Evolutionary conservation across 345 rosid species (phyloP).

Genomic region (Eucalyptus curtisii): DNA sequence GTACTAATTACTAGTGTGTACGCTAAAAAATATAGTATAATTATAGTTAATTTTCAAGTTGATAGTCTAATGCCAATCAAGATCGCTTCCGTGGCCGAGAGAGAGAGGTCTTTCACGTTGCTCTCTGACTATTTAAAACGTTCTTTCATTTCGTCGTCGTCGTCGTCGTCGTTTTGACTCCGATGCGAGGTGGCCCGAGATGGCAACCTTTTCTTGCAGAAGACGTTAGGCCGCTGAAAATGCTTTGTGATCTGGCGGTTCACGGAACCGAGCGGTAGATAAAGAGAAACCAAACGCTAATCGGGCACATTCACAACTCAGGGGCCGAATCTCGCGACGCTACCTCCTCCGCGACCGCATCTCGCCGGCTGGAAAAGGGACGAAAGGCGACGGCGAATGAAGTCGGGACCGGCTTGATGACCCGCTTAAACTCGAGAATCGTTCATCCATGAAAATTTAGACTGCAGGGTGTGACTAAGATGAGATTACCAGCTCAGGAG

Average conservation of each 20-base stretch:
- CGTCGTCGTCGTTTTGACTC: background rate
- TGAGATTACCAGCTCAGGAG: background rate
- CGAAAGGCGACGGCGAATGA: background rate
- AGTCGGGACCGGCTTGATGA: background rate
- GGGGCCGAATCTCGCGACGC: too few relatives aligned
- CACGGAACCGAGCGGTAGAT: background rate
- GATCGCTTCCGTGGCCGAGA: background rate
- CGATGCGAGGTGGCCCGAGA: background rate
- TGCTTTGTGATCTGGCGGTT: background rate
- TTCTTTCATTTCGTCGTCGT: background rate
- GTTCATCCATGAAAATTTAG: background rate
- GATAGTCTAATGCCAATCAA: background rate
- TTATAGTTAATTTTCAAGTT: background rate
- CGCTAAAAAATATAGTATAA: background rate
- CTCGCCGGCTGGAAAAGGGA: background rate
- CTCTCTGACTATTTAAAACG: background rate
- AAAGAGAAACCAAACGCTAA: too few relatives aligned
- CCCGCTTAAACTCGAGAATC: background rate
- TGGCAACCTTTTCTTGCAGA: background rate
- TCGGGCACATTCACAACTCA: too few relatives aligned
- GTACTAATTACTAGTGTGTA: background rate
- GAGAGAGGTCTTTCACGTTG: background rate
- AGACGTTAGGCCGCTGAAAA: background rate
- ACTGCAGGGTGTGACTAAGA: background rate
- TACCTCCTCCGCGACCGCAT: background rate